Conservation (phyloP, 208 protist genomes). For the Crithidia acanthocephali region DNA sequence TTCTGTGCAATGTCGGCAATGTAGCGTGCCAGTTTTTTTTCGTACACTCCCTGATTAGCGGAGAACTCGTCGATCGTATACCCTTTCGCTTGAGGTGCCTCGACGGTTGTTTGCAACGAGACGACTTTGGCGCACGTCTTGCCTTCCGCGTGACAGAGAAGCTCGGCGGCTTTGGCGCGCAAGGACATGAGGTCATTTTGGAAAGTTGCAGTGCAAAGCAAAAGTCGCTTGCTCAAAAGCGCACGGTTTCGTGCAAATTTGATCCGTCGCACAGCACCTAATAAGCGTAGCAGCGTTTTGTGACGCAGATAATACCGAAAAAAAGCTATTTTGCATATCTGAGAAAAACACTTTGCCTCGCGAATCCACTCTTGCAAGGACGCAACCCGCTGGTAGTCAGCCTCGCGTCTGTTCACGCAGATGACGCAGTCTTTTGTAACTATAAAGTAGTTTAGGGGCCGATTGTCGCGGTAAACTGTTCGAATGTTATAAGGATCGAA, state of each 20-base stretch:
- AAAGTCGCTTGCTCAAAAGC: constrained; percentile 48
- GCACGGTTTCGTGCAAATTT: constrained; percentile 38
- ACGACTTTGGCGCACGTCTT: constrained; percentile 8
- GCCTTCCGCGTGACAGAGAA: constrained; percentile 22
- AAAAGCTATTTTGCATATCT: constrained; percentile 57
- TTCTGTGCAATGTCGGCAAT: constrained; percentile 60
- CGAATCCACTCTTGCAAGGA: constrained; percentile 59
- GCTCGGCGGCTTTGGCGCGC: constrained; percentile 34
- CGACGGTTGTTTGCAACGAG: constrained; percentile 18
- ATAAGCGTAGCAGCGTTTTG: constrained; percentile 53
- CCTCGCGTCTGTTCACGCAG: constrained; percentile 60
- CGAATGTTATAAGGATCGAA: constrained; percentile 89
- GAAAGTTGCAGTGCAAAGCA: constrained; percentile 52
- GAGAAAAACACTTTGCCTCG: constrained; percentile 56
- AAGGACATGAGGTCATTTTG: constrained; percentile 22
- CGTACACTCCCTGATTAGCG: not conserved
- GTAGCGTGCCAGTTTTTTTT: constrained; percentile 1
- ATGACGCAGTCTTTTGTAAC: constrained; percentile 72
- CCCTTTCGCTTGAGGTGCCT: not conserved
- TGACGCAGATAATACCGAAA: constrained; percentile 61
- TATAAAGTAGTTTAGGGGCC: constrained; percentile 83
- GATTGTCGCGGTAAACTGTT: constrained; percentile 63
- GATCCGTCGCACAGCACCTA: constrained; percentile 31
- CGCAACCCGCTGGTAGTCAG: constrained; percentile 48
- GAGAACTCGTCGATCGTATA: constrained; percentile 15